Evolutionary conservation across 371 early-diverging fungal genomes (phyloP).

Genomic region (Cladochytrium tenue): DNA sequence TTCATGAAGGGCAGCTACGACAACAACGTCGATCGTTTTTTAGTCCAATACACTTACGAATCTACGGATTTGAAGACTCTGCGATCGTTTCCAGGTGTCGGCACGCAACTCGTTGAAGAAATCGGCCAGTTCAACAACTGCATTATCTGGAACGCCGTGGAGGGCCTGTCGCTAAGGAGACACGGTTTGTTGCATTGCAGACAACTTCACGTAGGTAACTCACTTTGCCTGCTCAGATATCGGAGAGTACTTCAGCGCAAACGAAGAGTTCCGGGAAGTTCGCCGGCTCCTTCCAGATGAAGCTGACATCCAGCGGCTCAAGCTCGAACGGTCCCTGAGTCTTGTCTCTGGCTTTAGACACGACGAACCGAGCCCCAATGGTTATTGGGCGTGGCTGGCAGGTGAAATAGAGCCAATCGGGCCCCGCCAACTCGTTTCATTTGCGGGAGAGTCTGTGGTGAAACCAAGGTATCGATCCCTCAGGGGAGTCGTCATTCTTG

Average conservation of each 20-base stretch:
- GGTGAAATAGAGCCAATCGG: not conserved
- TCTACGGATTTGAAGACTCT: too few relatives aligned
- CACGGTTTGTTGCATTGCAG: not conserved
- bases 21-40: not conserved
- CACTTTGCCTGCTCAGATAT: not conserved
- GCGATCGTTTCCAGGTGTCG: not conserved
- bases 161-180: not conserved
- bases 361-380: not conserved
- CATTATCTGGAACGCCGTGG: not conserved
- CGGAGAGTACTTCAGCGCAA: not conserved
- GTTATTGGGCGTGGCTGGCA: not conserved
- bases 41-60: not conserved
- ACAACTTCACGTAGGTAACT: not conserved
- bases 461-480: not conserved
- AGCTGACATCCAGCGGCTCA: not conserved
- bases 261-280: not conserved
- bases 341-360: not conserved
- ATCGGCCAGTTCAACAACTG: not conserved
- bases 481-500: not conserved
- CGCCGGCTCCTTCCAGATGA: not conserved
- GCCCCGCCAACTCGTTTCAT: not conserved
- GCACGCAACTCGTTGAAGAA: not conserved
- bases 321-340: not conserved
- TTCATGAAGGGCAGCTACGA: not conserved
- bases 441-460: not conserved